phyloP scores from a whole-genome alignment of 2,329 filamentous ascomycete species.

The Cyphellophora europaea region DNA sequence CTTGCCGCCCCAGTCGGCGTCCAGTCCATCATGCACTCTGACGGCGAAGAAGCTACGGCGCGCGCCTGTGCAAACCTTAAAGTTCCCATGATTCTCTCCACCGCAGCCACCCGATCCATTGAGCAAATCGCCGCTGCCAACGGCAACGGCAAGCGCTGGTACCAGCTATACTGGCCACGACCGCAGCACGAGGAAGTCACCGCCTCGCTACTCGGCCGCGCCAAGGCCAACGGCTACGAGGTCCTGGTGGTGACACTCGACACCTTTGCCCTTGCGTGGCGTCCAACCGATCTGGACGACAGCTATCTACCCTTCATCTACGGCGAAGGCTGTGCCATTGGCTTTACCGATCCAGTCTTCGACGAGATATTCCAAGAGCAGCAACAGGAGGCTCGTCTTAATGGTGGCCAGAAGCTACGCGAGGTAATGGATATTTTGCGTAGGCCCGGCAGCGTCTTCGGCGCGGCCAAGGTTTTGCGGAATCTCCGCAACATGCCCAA shows the following conservation, averaged over 20 bases:
- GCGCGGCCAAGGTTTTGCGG: slow-evolving; percentile 14
- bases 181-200: slow-evolving; percentile 53
- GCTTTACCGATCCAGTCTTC: slow-evolving; percentile 59
- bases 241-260: slow-evolving; percentile 64
- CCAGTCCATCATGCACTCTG: slow-evolving; percentile 55
- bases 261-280: slow-evolving; percentile 59
- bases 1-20: slow-evolving; percentile 61
- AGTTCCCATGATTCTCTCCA: slow-evolving; percentile 58
- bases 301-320: slow-evolving; percentile 38
- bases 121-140: slow-evolving; percentile 55
- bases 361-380: slow-evolving; percentile 41
- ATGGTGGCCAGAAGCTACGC: slow-evolving; percentile 25
- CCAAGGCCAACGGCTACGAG: slow-evolving; percentile 50
- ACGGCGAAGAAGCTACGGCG: slow-evolving; percentile 55
- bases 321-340: slow-evolving; percentile 45
- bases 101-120: slow-evolving; percentile 52
- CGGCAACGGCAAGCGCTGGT: slow-evolving; percentile 52
- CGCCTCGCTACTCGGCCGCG: slow-evolving; percentile 49
- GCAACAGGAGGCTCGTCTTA: slow-evolving; percentile 35
- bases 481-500: slow-evolving; percentile 14
- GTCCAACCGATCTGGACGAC: slow-evolving; percentile 55
- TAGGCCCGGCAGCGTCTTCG: slow-evolving; percentile 16
- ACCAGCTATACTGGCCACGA: slow-evolving; percentile 63
- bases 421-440: slow-evolving; percentile 12
- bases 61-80: slow-evolving; percentile 47